phyloP scores from a whole-genome alignment of 1,284 basidiomycete genomes.

The Salmacisia buchloeana region DNA sequence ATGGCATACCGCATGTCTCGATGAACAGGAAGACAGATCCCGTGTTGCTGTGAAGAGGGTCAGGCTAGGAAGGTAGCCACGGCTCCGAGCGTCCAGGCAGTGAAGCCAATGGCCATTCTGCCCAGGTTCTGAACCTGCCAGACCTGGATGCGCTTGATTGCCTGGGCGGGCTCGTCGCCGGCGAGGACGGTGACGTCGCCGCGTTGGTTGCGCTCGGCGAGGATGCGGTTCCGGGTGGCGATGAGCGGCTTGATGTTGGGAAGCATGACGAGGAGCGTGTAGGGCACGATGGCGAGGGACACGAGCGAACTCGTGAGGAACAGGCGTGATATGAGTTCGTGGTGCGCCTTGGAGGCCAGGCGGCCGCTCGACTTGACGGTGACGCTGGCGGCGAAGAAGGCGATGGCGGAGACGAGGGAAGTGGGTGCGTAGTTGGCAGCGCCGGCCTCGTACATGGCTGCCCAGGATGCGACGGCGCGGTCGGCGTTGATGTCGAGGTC shows the following conservation, averaged over 20 bases:
- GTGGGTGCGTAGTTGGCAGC: not conserved
- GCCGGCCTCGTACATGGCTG: not conserved
- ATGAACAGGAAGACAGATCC: no score
- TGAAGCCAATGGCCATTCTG: not conserved
- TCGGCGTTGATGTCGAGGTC: not conserved
- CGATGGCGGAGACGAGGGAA: not conserved
- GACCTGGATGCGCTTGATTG: not conserved
- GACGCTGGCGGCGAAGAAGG: not conserved
- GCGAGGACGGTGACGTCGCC: not conserved
- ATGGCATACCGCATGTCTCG: no score
- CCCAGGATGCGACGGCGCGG: not conserved
- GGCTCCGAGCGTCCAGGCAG: not conserved
- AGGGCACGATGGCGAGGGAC: not conserved
- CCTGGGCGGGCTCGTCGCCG: not conserved
- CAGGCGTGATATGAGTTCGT: not conserved
- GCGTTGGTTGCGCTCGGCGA: not conserved
- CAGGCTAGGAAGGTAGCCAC: not conserved
- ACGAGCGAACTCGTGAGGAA: not conserved
- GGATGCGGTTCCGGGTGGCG: not conserved
- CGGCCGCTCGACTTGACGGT: not conserved
- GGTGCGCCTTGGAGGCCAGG: not conserved
- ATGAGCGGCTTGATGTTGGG: slow-evolving; percentile 5
- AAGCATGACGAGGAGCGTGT: not conserved
- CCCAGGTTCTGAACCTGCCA: not conserved
- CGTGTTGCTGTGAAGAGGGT: no score